Evolutionary conservation across 371 early-diverging fungal species (phyloP).

Genomic region (Rhizomucor miehei): DNA sequence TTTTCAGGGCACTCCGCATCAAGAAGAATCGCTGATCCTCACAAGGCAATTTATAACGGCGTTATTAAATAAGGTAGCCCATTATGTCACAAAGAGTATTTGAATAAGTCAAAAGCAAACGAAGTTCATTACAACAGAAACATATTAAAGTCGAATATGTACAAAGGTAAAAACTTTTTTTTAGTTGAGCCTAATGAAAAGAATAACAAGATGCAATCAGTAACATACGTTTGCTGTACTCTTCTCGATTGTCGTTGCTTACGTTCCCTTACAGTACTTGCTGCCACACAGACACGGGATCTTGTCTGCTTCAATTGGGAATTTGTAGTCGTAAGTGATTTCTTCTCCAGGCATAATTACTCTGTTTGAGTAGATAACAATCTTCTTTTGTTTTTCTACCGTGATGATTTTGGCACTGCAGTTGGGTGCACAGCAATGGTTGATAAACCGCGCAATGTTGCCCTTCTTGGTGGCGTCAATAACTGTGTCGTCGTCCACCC

Average conservation of each 20-base stretch:
- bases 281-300: conserved; percentile 95
- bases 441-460: conserved; percentile 97
- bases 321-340: conserved; percentile 99
- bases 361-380: conserved; percentile 89
- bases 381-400: conserved; percentile 85
- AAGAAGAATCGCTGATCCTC: too few species aligned
- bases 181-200: background rate
- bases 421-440: conserved; percentile 98
- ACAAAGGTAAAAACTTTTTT: too few species aligned
- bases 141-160: too few species aligned
- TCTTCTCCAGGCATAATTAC: conserved; percentile 94
- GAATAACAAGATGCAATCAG: background rate
- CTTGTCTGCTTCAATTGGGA: conserved; percentile 89
- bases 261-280: conserved; percentile 75
- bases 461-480: conserved; percentile 99
- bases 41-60: too few species aligned
- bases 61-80: too few species aligned
- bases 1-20: too few species aligned
- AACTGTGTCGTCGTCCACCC: conserved; percentile 93
- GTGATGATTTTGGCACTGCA: conserved; percentile 93
- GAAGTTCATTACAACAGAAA: too few species aligned
- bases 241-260: too few species aligned
- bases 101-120: too few species aligned
- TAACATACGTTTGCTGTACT: background rate
- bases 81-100: too few species aligned